Conservation (phyloP, 2,329 filamentous ascomycete species). For the Alternaria consortialis region DNA sequence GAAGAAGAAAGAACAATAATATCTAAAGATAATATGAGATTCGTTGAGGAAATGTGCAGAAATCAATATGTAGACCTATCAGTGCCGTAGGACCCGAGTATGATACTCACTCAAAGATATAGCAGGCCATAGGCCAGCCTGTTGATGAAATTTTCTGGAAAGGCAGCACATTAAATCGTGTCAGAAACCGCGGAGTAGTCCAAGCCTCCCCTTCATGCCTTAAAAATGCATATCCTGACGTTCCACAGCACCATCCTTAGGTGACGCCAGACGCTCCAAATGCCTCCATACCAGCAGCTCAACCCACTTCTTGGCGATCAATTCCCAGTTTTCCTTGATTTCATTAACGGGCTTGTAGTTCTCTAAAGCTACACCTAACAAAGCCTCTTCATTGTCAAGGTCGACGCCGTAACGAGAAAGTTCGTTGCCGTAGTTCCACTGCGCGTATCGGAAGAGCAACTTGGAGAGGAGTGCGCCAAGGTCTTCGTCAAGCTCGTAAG, state of each 20-base stretch:
- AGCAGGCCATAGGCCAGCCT: neutral
- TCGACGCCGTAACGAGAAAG: neutral
- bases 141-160: neutral
- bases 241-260: slow-evolving; percentile 9
- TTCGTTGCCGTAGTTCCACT: neutral
- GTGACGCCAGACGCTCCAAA: slow-evolving; percentile 12
- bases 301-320: slow-evolving; percentile 11
- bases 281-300: slow-evolving; percentile 22
- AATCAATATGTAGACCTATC: neutral
- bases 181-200: neutral
- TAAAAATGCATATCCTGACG: neutral
- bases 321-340: slow-evolving; percentile 12
- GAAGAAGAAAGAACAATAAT: neutral
- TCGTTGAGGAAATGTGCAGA: neutral
- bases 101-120: neutral
- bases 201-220: neutral
- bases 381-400: neutral
- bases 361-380: neutral
- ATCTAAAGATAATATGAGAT: neutral
- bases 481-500: slow-evolving; percentile 15
- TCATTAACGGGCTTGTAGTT: slow-evolving; percentile 4
- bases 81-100: neutral
- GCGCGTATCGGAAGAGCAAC: neutral
- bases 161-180: neutral
- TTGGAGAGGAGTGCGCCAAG: neutral